These are phyloP conservation scores for Toxicodendron radicans DNA, from an alignment of 345 rosid species.

Conservation along the genomic window DNA sequence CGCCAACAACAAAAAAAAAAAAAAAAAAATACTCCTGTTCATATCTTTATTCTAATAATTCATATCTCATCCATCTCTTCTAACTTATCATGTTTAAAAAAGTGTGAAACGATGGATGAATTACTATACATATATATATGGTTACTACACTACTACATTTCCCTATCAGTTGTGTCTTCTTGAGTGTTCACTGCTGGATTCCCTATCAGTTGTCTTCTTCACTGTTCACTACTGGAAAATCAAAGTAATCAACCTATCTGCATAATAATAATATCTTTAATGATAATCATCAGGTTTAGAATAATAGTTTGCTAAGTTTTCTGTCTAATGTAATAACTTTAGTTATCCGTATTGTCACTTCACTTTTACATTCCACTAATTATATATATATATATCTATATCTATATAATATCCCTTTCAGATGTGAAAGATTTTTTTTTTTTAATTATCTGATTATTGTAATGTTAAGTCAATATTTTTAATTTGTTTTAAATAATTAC, in stretches of 20 bases:
- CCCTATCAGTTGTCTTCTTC: conserved; percentile 1
- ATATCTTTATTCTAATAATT: neutral
- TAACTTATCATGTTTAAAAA: neutral
- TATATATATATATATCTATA: neutral
- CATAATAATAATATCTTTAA: too few species aligned
- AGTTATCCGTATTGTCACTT: too few species aligned
- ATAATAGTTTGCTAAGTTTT: too few species aligned
- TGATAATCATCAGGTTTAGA: too few species aligned
- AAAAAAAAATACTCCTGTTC: too few species aligned
- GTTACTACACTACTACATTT: neutral
- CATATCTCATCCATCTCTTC: neutral
- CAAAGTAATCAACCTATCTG: too few species aligned
- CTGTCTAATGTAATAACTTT: too few species aligned
- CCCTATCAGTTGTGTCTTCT: neutral
- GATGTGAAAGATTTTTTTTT: neutral
- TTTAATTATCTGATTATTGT: too few species aligned
- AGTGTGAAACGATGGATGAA: neutral
- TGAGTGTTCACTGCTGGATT: neutral
- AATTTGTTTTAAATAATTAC: neutral
- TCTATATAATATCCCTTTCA: neutral
- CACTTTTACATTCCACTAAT: too few species aligned
- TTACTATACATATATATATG: too few species aligned
- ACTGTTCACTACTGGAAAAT: neutral
- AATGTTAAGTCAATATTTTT: too few species aligned
- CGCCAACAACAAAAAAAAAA: too few species aligned